phyloP scores from a whole-genome alignment of 2,329 filamentous ascomycete genomes.

The Boeremia lycopersici region DNA sequence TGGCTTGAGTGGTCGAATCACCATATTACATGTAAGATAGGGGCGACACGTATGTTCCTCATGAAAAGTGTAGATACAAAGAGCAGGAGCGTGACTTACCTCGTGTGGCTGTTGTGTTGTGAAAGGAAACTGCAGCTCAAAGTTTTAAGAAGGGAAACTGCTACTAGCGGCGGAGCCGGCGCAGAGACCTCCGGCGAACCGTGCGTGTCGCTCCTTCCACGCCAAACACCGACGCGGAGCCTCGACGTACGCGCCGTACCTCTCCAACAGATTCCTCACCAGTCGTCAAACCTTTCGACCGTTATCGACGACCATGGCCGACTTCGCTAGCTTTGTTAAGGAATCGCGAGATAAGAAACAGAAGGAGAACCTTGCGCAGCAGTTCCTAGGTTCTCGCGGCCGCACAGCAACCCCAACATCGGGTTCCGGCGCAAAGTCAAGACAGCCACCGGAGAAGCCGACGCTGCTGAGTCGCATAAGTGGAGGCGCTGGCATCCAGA shows the following conservation, averaged over 20 bases:
- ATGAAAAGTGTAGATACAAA: conserved; percentile 22
- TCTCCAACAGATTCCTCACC: not conserved
- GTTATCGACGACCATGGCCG: conserved; percentile 24
- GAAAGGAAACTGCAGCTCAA: conserved; percentile 22
- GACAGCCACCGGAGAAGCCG: conserved; percentile 55
- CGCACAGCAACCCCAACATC: conserved; percentile 61
- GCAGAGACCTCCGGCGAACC: conserved; percentile 13
- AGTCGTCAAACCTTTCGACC: not conserved
- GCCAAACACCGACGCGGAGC: conserved; percentile 20
- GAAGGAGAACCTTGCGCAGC: conserved; percentile 72
- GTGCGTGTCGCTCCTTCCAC: conserved; percentile 12
- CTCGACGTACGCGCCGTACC: conserved; percentile 7
- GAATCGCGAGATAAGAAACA: conserved; percentile 69
- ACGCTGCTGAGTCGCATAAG: conserved; percentile 72
- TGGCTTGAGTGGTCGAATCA: conserved; percentile 50
- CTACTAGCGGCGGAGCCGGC: conserved; percentile 12
- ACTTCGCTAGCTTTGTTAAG: conserved; percentile 38
- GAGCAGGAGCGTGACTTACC: conserved; percentile 35
- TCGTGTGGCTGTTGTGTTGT: conserved; percentile 31
- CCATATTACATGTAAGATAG: conserved; percentile 48
- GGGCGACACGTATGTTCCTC: conserved; percentile 50
- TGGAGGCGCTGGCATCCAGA: conserved; percentile 70
- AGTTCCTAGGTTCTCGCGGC: conserved; percentile 65
- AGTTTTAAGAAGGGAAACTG: conserved; percentile 20
- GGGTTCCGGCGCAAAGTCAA: conserved; percentile 52